Evolutionary conservation across 2,329 filamentous ascomycete genomes (phyloP).

Genomic region (Plenodomus tracheiphilus): DNA sequence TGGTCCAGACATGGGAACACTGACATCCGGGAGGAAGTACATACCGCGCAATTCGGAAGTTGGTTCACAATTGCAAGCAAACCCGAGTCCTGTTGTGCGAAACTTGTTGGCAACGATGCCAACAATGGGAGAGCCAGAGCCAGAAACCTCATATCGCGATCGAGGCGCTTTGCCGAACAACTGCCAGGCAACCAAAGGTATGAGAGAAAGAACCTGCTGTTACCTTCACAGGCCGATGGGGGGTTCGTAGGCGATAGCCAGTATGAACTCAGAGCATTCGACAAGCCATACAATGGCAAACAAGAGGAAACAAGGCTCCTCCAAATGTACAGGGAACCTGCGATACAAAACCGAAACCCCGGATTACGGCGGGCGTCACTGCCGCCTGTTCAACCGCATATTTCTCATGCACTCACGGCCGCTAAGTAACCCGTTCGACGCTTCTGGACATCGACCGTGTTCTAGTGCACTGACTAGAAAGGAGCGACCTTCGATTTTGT

Average conservation of each 20-base stretch:
- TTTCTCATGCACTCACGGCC: neutral
- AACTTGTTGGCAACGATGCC: neutral
- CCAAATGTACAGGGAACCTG: neutral
- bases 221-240: neutral
- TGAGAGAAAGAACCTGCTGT: no score
- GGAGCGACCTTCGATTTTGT: no score
- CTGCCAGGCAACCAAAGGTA: no score
- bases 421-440: no score
- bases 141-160: conserved; percentile 1
- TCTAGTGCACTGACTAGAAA: no score
- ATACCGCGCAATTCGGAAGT: conserved; percentile 11
- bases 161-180: neutral
- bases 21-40: neutral
- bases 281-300: neutral
- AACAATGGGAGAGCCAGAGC: conserved; percentile 1
- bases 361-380: neutral
- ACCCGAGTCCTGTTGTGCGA: conserved; percentile 1
- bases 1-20: neutral
- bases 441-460: no score
- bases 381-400: no score
- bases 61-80: neutral
- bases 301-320: neutral
- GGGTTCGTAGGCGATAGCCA: neutral
- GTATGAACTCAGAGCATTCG: neutral
- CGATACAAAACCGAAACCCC: neutral